Conservation (phyloP, 805 yeast species). For the Ascoidea rubescens region DNA sequence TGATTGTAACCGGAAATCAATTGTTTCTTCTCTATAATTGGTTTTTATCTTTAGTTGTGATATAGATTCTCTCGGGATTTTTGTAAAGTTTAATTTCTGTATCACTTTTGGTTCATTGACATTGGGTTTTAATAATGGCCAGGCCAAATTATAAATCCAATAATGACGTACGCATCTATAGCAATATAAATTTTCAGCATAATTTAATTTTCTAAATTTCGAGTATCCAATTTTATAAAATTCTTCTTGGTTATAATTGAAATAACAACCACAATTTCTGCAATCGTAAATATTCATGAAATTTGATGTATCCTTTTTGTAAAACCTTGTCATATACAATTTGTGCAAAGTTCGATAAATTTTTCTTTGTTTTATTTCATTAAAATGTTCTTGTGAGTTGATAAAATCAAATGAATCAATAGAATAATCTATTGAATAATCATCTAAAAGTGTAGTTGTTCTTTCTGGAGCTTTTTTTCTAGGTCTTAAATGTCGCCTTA, state of each 20-base stretch:
- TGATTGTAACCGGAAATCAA: no score
- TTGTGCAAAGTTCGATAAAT: slow-evolving; percentile 14
- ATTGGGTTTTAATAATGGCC: slow-evolving; percentile 14
- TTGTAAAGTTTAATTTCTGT: slow-evolving; percentile 8
- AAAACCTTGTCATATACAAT: slow-evolving; percentile 10
- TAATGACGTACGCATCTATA: slow-evolving; percentile 17
- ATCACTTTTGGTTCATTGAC: not conserved
- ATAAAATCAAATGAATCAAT: slow-evolving; percentile 13
- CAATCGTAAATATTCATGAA: slow-evolving; percentile 14
- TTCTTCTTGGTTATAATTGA: slow-evolving; percentile 4
- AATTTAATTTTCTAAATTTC: not conserved
- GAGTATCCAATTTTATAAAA: slow-evolving; percentile 1
- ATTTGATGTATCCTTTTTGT: slow-evolving; percentile 5
- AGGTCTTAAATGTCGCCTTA: slow-evolving; percentile 3
- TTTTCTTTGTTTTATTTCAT: slow-evolving; percentile 21
- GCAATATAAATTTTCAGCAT: slow-evolving; percentile 12
- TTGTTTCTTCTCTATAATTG: no score
- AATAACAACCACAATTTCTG: slow-evolving; percentile 18
- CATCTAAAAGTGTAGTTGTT: slow-evolving; percentile 5
- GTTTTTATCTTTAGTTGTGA: no score
- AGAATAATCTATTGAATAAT: slow-evolving; percentile 6
- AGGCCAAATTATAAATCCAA: slow-evolving; percentile 13
- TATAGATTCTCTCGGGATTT: not conserved
- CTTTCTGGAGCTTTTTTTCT: slow-evolving; percentile 1
- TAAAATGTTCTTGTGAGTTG: slow-evolving; percentile 3